A percentile compares a stretch with the other conserved stretches of the same genome.
Conservation (phyloP, 225 moss, liverwort and hornwort species). For the Marchantia polymorpha region DNA sequence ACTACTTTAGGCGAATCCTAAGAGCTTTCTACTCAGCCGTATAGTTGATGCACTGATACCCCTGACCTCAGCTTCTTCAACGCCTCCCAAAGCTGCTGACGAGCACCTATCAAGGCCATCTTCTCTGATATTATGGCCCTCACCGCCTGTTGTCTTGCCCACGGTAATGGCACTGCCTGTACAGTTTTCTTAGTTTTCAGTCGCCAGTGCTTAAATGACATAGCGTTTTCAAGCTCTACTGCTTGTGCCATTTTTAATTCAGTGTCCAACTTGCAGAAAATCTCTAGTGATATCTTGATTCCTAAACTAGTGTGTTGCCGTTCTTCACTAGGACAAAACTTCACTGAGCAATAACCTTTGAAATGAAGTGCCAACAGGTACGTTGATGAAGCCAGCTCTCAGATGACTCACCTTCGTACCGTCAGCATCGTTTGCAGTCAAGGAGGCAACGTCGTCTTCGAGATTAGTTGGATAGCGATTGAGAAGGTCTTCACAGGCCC, state of each 20-base stretch:
- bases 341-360: background rate
- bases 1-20: background rate
- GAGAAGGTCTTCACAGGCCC: constrained; percentile 62
- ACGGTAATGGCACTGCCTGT: constrained; percentile 60
- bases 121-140: constrained; percentile 84
- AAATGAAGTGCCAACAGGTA: background rate
- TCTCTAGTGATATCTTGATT: background rate
- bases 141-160: constrained; percentile 72
- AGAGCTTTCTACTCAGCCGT: constrained; percentile 14
- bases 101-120: constrained; percentile 60
- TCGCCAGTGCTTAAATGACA: background rate
- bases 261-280: background rate
- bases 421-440: constrained; percentile 35
- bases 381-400: no score
- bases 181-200: background rate
- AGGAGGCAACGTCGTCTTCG: constrained; percentile 59
- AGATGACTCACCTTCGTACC: constrained; percentile 33
- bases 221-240: background rate
- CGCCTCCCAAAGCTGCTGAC: constrained; percentile 35
- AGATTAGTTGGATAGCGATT: constrained; percentile 66
- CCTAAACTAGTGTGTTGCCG: background rate
- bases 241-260: background rate
- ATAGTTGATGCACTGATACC: constrained; percentile 43
- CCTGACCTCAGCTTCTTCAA: constrained; percentile 53
- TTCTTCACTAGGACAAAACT: background rate